Evolutionary conservation across 345 rosid genomes (phyloP).

Genomic region (Kernera saxatilis): DNA sequence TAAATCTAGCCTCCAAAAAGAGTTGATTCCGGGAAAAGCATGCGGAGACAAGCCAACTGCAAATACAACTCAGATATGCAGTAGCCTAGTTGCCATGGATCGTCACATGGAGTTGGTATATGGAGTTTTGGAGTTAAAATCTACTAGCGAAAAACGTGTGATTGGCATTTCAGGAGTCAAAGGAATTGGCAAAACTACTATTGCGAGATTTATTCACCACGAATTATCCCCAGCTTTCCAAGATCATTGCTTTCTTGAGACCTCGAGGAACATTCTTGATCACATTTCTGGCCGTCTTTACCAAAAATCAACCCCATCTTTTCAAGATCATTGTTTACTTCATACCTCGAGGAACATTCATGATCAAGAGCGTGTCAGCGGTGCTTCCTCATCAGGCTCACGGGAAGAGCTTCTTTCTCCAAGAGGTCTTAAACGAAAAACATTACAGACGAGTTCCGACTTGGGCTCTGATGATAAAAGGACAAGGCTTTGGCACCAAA

Average conservation of each 20-base stretch:
- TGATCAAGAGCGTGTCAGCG: not conserved
- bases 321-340: no score
- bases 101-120: not conserved
- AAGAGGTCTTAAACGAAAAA: not conserved
- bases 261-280: not conserved
- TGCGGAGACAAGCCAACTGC: no score
- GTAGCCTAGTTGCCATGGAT: not conserved
- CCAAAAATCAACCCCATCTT: no score
- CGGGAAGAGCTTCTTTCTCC: not conserved
- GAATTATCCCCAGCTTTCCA: not conserved
- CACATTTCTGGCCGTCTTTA: not conserved
- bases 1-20: not conserved
- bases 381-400: not conserved
- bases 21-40: no score
- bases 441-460: not conserved
- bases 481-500: not conserved
- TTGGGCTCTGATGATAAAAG: not conserved
- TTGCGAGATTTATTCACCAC: not conserved
- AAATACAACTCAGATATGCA: not conserved
- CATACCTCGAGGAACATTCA: no score
- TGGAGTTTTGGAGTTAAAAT: not conserved
- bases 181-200: no score
- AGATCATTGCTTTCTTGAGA: not conserved
- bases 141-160: not conserved
- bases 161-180: not conserved